Base-by-base conservation (phyloP, 2,329 filamentous ascomycete genomes). In the Volutella citrinella region DNA sequence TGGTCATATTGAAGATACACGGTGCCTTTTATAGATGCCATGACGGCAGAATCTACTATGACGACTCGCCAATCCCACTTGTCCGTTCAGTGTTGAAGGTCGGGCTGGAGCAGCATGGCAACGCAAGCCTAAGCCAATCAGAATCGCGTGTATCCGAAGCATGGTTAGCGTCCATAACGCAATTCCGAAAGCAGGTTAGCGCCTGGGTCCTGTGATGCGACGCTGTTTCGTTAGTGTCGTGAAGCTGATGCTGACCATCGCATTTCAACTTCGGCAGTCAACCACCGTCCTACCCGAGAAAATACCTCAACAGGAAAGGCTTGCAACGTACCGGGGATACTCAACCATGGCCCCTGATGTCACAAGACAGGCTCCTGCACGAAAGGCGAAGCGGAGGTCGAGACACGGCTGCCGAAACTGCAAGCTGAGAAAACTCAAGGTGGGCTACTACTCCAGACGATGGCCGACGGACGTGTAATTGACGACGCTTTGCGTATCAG, bases 341-440 rank as follows among this genome's bases (percentile, higher is more conserved):
- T 3, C 8, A 19, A 1, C 5, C 5, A 52, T 51, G 49, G 8
- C 27, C 10, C n/a, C 30, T 1, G 18, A 24, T 6, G 5, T 4
- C 0, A 10, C 14, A 7, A 19, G 8, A 5, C 23, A 42, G 10
- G 5, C 2, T 1, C 28, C n/a, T 2, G 12, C n/a, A 8, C 12
- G 32, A 6, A 20, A 32, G 18, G 15, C 16, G 10, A 11, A 16
- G 24, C 37, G 55, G 19, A 63, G 67, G 36, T 72, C 69, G 12
- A 61, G 66, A 49, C 60, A 55, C 39, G 70, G 70, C 20, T 74
- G 70, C 33, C 63, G 66, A 10, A 74, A 73, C 44, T 74, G 70
- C 54, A 73, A 73, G 48, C 60, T 73, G 5, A 48, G 70, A 38
- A 70, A 70, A 43, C 40, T 74, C 34, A 74, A 72, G 59, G 69